Percentiles rank a stretch among this genome's conserved stretches.
These are phyloP conservation scores for Daedalea quercina DNA, from an alignment of 768 basidiomycete species.

Conservation along the genomic window DNA sequence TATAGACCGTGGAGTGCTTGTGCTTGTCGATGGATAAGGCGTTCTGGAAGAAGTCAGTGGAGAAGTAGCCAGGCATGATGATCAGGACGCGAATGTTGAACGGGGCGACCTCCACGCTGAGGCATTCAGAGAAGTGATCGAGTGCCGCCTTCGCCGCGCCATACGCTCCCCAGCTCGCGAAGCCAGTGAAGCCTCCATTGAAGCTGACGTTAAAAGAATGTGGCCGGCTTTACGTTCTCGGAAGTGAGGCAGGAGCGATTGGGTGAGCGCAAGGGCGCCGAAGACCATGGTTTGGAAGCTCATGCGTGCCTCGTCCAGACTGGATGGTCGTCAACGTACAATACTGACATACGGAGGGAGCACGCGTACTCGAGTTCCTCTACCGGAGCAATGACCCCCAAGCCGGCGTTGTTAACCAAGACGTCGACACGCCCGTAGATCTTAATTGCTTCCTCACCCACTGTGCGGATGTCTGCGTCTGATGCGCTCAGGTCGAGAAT, in stretches of 20 bases:
- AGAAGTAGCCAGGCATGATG: slow-evolving; percentile 22
- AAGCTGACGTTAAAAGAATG: slow-evolving; percentile 23
- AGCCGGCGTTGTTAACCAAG: slow-evolving; percentile 37
- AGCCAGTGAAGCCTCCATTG: slow-evolving; percentile 9
- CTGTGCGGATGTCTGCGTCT: slow-evolving; percentile 29
- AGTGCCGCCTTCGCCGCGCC: slow-evolving; percentile 23
- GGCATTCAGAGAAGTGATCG: slow-evolving; percentile 19
- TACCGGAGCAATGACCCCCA: slow-evolving; percentile 28
- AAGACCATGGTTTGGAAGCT: slow-evolving; percentile 24
- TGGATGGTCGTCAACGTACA: neutral
- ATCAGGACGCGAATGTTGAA: slow-evolving; percentile 23
- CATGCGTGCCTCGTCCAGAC: slow-evolving; percentile 12
- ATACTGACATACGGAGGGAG: neutral
- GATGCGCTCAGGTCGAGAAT: slow-evolving; percentile 44
- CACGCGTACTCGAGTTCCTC: slow-evolving; percentile 34
- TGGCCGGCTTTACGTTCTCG: slow-evolving; percentile 20
- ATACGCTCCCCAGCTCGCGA: slow-evolving; percentile 17
- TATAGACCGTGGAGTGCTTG: slow-evolving; percentile 18
- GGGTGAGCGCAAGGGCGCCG: slow-evolving; percentile 20
- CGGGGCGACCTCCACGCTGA: slow-evolving; percentile 18
- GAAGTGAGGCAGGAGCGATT: slow-evolving; percentile 20
- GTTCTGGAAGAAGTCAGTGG: slow-evolving; percentile 12
- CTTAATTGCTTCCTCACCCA: slow-evolving; percentile 24
- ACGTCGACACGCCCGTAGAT: slow-evolving; percentile 26
- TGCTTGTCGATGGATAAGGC: slow-evolving; percentile 10